A percentile compares a stretch with the other conserved stretches of the same genome.
Evolutionary conservation across 2,329 filamentous ascomycete genomes (phyloP).

Genomic region (Beauveria brongniartii): DNA sequence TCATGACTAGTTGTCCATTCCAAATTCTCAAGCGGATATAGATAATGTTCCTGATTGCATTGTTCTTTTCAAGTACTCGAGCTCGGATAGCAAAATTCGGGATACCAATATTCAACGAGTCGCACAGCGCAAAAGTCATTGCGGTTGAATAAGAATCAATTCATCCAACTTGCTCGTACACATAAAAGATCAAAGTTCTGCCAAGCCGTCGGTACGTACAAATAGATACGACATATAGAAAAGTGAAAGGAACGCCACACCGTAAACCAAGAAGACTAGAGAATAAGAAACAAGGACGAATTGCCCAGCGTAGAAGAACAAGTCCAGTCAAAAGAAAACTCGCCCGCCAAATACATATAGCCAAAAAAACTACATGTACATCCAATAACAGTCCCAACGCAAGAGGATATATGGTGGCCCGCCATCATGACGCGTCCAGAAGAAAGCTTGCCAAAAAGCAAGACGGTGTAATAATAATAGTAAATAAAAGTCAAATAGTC

Average conservation of each 20-base stretch:
- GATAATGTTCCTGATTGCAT: no score
- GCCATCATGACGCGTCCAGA: not conserved
- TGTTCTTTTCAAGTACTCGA: no score
- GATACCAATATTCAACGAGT: no score
- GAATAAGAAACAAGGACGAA: not conserved
- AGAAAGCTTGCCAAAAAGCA: not conserved
- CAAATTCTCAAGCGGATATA: no score
- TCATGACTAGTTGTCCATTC: no score
- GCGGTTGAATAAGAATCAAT: not conserved
- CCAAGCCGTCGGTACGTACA: conserved; percentile 3
- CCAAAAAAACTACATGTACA: not conserved
- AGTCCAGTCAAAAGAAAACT: not conserved
- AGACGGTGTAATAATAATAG: not conserved
- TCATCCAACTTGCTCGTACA: conserved; percentile 3
- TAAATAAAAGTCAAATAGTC: not conserved
- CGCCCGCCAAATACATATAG: conserved; percentile 7
- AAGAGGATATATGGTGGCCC: conserved; percentile 11
- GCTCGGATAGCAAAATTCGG: no score
- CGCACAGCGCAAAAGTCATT: not conserved
- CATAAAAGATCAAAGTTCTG: not conserved
- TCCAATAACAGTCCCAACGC: conserved; percentile 6
- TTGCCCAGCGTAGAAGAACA: not conserved
- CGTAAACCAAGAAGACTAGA: conserved; percentile 3
- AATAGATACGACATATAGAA: conserved; percentile 6
- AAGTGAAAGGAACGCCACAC: conserved; percentile 12